phyloP scores from a whole-genome alignment of 768 basidiomycete species.

The Amyloporia xantha region DNA sequence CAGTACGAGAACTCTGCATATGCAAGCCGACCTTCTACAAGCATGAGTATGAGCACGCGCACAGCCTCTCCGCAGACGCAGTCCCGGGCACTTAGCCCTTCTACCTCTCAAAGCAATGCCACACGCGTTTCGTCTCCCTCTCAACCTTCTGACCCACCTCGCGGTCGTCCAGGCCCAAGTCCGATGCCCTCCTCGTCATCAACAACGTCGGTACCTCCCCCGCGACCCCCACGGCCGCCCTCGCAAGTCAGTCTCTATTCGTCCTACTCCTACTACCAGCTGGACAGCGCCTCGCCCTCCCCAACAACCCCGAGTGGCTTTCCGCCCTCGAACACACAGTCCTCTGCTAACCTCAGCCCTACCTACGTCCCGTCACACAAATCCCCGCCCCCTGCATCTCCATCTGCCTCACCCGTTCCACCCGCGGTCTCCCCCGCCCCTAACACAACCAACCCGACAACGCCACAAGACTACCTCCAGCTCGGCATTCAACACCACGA shows the following conservation, averaged over 20 bases:
- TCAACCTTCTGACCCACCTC: not conserved
- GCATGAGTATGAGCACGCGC: conserved; percentile 1
- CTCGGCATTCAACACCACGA: conserved; percentile 77
- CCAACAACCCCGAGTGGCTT: conserved; percentile 30
- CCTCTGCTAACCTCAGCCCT: conserved; percentile 12
- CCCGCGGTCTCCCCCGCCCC: conserved; percentile 3
- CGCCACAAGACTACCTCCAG: conserved; percentile 64
- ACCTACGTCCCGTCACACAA: conserved; percentile 6
- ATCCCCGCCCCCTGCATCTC: conserved; percentile 2
- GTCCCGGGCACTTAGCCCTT: not conserved
- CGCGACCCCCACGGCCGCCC: conserved; percentile 9
- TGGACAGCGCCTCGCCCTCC: conserved; percentile 40
- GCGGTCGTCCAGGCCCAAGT: no score
- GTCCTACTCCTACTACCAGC: conserved; percentile 59
- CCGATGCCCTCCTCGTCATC: not conserved
- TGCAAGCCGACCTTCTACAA: not conserved
- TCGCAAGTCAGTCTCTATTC: conserved; percentile 45
- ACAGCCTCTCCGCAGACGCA: not conserved
- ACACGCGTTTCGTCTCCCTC: not conserved
- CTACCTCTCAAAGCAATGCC: no score
- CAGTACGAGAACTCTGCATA: not conserved
- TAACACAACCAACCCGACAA: conserved; percentile 18
- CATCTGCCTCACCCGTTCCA: not conserved
- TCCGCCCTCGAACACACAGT: conserved; percentile 6
- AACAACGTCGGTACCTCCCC: conserved; percentile 1